Percentiles rank a stretch among this genome's conserved stretches.
phyloP scores from a whole-genome alignment of 306 rosid species.

The Styphnolobium japonicum region DNA sequence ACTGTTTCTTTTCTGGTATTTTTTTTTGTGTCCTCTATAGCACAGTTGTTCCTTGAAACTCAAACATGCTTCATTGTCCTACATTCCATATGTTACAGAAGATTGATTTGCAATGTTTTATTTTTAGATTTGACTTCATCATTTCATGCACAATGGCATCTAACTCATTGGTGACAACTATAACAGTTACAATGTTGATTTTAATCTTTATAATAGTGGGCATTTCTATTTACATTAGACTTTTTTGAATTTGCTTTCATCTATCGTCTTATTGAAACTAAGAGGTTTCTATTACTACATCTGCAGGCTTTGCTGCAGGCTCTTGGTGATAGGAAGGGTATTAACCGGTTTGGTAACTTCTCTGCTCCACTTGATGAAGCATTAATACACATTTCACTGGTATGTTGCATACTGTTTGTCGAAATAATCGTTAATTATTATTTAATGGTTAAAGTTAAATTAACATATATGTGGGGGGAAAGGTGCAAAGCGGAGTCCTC shows the following conservation, averaged over 20 bases:
- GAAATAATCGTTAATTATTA: not conserved
- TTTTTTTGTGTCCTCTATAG: conserved; percentile 5
- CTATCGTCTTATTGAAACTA: not conserved
- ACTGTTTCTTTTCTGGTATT: conserved; percentile 13
- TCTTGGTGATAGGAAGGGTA: conserved; percentile 95
- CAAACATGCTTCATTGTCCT: not conserved
- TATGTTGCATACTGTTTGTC: conserved; percentile 33
- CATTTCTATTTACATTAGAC: not conserved
- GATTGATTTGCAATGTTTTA: not conserved
- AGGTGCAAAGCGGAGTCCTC: conserved; percentile 12
- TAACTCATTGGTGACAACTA: not conserved
- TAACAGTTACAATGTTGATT: not conserved
- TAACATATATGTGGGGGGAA: not conserved
- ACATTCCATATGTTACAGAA: not conserved
- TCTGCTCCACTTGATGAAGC: conserved; percentile 98
- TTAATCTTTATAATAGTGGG: not conserved
- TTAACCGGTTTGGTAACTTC: conserved; percentile 92
- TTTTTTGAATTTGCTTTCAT: not conserved
- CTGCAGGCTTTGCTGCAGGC: conserved; percentile 84
- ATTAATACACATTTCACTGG: conserved; percentile 82
- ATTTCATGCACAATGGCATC: conserved; percentile 11
- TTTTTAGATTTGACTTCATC: not conserved
- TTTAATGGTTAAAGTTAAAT: not conserved
- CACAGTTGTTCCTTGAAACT: not conserved
- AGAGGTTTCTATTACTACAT: conserved; percentile 22